These are phyloP conservation scores for Ceratocystis harringtonii DNA, from an alignment of 2,329 filamentous ascomycete species.

Conservation along the genomic window DNA sequence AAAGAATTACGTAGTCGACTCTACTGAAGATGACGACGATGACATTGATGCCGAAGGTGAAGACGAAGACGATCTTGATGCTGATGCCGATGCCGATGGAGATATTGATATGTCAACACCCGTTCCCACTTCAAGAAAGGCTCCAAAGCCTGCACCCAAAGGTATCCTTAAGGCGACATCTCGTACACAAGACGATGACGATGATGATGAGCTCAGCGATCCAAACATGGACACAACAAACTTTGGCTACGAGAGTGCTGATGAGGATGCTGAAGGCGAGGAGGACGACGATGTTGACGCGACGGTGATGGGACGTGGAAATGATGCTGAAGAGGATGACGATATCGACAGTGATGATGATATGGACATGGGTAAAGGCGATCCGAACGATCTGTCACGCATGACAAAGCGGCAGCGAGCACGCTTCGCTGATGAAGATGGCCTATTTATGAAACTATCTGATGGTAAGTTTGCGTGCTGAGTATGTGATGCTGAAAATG, in stretches of 20 bases:
- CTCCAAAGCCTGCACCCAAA: slow-evolving; percentile 4
- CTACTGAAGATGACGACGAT: slow-evolving; percentile 34
- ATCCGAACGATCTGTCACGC: slow-evolving; percentile 40
- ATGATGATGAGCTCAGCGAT: slow-evolving; percentile 43
- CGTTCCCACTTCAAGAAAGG: slow-evolving; percentile 21
- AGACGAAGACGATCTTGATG: slow-evolving; percentile 25
- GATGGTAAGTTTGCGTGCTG: slow-evolving; percentile 32
- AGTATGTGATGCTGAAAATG: not conserved
- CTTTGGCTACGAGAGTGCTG: slow-evolving; percentile 32
- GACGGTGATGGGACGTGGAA: slow-evolving; percentile 19
- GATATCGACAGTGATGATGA: slow-evolving; percentile 29
- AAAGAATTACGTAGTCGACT: slow-evolving; percentile 47
- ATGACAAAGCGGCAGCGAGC: slow-evolving; percentile 48
- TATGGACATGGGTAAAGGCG: slow-evolving; percentile 32
- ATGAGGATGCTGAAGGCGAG: slow-evolving; percentile 35
- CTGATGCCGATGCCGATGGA: slow-evolving; percentile 29
- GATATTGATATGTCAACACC: slow-evolving; percentile 34
- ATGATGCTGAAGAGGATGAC: slow-evolving; percentile 28
- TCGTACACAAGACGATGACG: slow-evolving; percentile 19
- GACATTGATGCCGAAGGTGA: slow-evolving; percentile 27
- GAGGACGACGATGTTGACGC: slow-evolving; percentile 27
- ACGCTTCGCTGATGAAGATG: slow-evolving; percentile 40
- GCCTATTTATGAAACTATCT: slow-evolving; percentile 40
- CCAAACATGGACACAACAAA: slow-evolving; percentile 33
- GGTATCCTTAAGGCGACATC: slow-evolving; percentile 22